Evolutionary conservation across 352 stramenopile genomes (phyloP), one percentile per base, ranked within the genome.

Genomic region (Plasmopara viticola): DNA sequence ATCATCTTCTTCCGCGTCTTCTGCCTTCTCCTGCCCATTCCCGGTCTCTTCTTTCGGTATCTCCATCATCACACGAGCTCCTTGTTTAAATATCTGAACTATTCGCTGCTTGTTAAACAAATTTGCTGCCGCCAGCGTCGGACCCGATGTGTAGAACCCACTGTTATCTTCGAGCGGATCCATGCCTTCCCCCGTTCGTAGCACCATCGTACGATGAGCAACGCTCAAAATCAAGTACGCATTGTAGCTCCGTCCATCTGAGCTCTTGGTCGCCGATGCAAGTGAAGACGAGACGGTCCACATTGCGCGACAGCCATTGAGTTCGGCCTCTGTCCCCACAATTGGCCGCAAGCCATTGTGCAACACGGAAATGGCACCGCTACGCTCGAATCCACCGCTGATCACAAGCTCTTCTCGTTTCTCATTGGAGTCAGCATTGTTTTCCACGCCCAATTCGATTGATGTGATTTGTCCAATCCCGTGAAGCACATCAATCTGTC

Each of bases 61-160:
- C 45, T 91, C 78, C 45, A 83, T 86, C 81, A 91, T 91, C 39
- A 91, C 78, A 12, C 81, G 76, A 17, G 74, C 78, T 13, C 83
- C 84, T 62, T 91, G 84, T 42, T 88, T 87, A 53, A 90, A 94
- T 40, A 94, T 81, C 51, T 94, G 84, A 10, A 94, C 74, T 51
- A 94, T 94, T 0, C 84, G 79, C 44, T 89, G 74, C 41, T 84
- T 79, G 47, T 79, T 68, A 45, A 94, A 90, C 56, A 94, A 34
- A 38, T 94, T 94, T 4, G 81, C 73, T 0, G 81, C 81, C 6
- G 78, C 77, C 15, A 94, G 62, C 1, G 84, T 94, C 15, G 84
- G 75, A 0, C 84, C 84, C 9, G 78, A 87, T 2, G 81, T 88
- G 44, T 90, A 94, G 48, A 94, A 92, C 0, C 84, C 84, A 39